Base-by-base conservation (phyloP, 805 yeast genomes). In the Ogataea glucozyma region DNA sequence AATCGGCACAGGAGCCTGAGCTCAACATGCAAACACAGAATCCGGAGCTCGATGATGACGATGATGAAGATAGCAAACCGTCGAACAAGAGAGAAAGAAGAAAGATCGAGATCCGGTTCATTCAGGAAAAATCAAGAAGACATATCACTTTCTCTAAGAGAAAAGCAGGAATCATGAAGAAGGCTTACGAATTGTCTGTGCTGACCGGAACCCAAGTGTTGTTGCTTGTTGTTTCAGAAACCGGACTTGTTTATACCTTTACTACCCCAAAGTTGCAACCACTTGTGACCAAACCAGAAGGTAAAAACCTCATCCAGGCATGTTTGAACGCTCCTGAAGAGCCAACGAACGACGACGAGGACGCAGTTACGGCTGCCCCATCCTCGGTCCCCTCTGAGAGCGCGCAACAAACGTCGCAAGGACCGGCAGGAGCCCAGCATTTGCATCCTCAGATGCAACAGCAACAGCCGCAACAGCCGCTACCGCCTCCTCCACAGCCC, bases 221-320 rank as follows among this genome's bases (percentile, higher is more conserved):
- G 51, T 73, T 93, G 47, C 78, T 93, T 56, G 99, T 93, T 43
- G 99, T 93, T 22, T 85, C 95, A 41, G 99, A 93, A 67, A 93
- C 99, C n/a, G 99, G 99, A 12, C 80, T 93, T 49, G 99, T 93
- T 42, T 93, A 93, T 69, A 93, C 99, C 16, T 93, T 93, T 66
- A 91, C 98, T 44, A 93, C 99, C n/a, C 99, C 99, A 46, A 93
- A 93, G 69, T 81, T 93, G 62, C 98, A 93, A 70, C 99, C 99
- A 7, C 78, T 93, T 56, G 99, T 93, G 40, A 93, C 98, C 31
- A 90, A 91, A 68, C 85, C 95, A 40, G 99, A 93, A 70, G 99
- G 99, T 54, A 90, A 93, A 67, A 90, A 90, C 67, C 78, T 91
- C 59, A 91, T 91, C 60, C 97, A 93, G 71, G 95, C 97, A 11